A percentile compares a stretch with the other conserved stretches of the same genome.
Evolutionary conservation across 225 moss, liverwort and hornwort species (phyloP).

Genomic region (Pleurozium schreberi): DNA sequence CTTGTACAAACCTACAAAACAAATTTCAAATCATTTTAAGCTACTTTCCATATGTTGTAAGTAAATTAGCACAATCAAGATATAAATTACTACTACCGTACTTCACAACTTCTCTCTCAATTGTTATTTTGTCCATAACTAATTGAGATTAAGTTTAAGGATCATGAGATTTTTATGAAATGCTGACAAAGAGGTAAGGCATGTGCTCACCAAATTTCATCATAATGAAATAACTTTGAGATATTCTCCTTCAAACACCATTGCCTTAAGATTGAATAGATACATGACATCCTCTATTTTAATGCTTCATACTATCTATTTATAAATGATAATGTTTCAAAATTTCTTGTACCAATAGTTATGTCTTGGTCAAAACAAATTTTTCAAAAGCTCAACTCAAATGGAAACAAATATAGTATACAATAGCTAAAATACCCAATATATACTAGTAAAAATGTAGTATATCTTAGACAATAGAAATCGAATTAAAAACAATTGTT

Average conservation of each 20-base stretch:
- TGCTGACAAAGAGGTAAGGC: not conserved
- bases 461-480: too few species aligned
- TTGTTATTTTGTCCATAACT: not conserved
- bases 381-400: too few species aligned
- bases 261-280: not conserved
- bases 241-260: not conserved
- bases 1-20: not conserved
- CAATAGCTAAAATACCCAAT: too few species aligned
- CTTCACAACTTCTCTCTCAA: not conserved
- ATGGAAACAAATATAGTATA: too few species aligned
- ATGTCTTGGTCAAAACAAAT: too few species aligned
- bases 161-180: not conserved
- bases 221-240: not conserved
- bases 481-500: too few species aligned
- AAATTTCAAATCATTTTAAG: not conserved
- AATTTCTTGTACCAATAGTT: too few species aligned
- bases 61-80: accelerated
- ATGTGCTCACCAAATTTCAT: not conserved
- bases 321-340: too few species aligned
- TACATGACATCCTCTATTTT: too few species aligned
- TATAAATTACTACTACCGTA: not conserved
- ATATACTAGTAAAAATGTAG: too few species aligned
- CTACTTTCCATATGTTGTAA: not conserved
- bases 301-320: not conserved
- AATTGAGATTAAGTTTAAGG: not conserved